Evolutionary conservation across 2,329 filamentous ascomycete genomes (phyloP).

Genomic region (Trematosphaeria pertusa): DNA sequence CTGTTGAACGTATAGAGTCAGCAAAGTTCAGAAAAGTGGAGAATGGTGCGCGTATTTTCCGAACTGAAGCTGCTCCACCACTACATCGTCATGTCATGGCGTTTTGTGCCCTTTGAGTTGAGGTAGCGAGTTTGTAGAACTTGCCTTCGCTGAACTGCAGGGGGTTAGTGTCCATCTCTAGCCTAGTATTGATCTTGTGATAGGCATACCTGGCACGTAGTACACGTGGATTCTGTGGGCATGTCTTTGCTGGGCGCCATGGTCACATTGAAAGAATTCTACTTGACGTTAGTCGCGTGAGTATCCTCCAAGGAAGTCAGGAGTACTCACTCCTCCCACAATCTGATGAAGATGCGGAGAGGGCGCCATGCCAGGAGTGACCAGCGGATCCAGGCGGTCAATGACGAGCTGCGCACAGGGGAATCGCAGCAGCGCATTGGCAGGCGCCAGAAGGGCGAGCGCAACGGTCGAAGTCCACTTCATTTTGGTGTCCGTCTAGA

Average conservation of each 20-base stretch:
- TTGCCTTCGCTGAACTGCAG: slow-evolving; percentile 32
- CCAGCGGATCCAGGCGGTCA: slow-evolving; percentile 32
- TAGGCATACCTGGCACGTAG: slow-evolving; percentile 23
- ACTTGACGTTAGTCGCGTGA: no score
- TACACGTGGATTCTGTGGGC: slow-evolving; percentile 33
- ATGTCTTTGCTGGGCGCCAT: slow-evolving; percentile 32
- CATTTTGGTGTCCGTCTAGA: slow-evolving; percentile 29
- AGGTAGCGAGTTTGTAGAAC: no score
- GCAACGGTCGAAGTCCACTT: slow-evolving; percentile 15
- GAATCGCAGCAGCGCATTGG: slow-evolving; percentile 30
- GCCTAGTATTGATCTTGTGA: not conserved
- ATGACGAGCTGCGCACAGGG: slow-evolving; percentile 33
- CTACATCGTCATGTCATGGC: no score
- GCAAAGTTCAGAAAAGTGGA: not conserved
- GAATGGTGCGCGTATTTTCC: not conserved
- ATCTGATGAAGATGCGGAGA: slow-evolving; percentile 37
- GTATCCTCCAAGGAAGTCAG: no score
- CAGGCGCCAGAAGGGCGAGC: slow-evolving; percentile 24
- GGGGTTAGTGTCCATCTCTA: not conserved
- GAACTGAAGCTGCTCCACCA: no score
- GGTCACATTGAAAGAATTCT: slow-evolving; percentile 34
- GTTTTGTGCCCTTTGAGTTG: no score
- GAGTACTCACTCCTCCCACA: no score
- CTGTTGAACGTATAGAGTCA: slow-evolving; percentile 17
- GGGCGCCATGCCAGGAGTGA: slow-evolving; percentile 29